Evolutionary conservation across 163 green algal species (phyloP), one percentile per base, ranked within the genome.

Genomic region (Scenedesmus sp.): DNA sequence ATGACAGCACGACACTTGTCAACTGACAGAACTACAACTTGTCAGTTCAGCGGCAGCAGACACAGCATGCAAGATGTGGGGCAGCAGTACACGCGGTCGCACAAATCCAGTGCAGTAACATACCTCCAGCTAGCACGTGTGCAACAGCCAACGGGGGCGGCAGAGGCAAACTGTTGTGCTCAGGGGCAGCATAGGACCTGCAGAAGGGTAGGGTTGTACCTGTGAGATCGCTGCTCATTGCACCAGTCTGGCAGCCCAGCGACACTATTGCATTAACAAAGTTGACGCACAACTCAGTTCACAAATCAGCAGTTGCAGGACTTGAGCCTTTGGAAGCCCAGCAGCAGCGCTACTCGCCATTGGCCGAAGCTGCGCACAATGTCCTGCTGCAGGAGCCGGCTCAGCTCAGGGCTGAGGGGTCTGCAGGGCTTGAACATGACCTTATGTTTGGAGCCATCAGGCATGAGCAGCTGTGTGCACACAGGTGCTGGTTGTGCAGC

Each of bases 371-470:
- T 83, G 26, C 70, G 37, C 40, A 89, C 85, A 22, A 72, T 15
- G 10, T 68, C 61, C 73, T 89, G 85, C 53, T 72, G 42, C 68
- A 89, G 85, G 1, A 84, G 68, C 2, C n/a, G 22, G 85, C 24
- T 30, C 30, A 89, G 85, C 30, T 89, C 68, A 35, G 72, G 20
- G 30, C 44, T 24, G 12, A 89, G 65, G 22, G 43, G 0, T 42
- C 81, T 42, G n/a, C 85, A 89, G 26, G 85, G 68, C 85, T 89
- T 89, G 40, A 65, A 89, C 43, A 89, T 26, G n/a, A 81, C 72
- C 37, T 70, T 68, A 12, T 68, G 40, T n/a, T 42, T 40, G 33
- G 44, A 46, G 26, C 43, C 24, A 61, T 81, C 42, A 30, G 61
- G 83, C 40, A 89, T 22, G 22, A n/a, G 22, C 51, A 89, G 20